phyloP scores from a whole-genome alignment of 1,284 basidiomycete species.

The Heterobasidion irregulare region DNA sequence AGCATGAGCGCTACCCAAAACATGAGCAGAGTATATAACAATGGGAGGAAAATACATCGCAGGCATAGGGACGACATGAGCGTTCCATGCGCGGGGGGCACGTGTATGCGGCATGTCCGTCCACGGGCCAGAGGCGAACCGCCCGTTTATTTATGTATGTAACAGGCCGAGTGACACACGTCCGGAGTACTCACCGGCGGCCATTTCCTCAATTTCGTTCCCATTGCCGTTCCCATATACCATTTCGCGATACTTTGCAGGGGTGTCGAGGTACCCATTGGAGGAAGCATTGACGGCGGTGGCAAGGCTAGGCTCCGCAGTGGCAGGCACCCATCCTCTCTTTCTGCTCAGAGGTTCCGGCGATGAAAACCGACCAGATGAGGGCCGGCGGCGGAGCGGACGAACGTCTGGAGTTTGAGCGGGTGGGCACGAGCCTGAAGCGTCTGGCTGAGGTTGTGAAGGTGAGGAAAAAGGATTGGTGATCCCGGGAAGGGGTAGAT shows the following conservation, averaged over 20 bases:
- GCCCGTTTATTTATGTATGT: background rate
- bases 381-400: constrained; percentile 1
- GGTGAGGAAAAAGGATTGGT: constrained; percentile 50
- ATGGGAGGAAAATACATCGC: constrained; percentile 7
- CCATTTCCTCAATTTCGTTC: constrained; percentile 35
- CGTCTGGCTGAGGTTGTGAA: constrained; percentile 9
- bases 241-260: constrained; percentile 47
- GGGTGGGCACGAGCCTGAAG: background rate
- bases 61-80: constrained; percentile 10
- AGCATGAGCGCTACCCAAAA: constrained; percentile 5
- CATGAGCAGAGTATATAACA: constrained; percentile 8
- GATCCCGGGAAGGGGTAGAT: constrained; percentile 48
- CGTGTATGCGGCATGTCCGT: constrained; percentile 8
- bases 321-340: constrained; percentile 61
- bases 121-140: background rate
- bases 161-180: background rate
- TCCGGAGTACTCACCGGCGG: constrained; percentile 32
- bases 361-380: constrained; percentile 20
- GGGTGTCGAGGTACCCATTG: constrained; percentile 56
- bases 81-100: constrained; percentile 6
- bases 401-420: background rate
- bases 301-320: constrained; percentile 44
- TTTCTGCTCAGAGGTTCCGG: constrained; percentile 40
- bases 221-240: constrained; percentile 17
- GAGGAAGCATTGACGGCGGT: constrained; percentile 42